phyloP scores from a whole-genome alignment of 1,284 basidiomycete species.

The Exsudoporus floridanus region DNA sequence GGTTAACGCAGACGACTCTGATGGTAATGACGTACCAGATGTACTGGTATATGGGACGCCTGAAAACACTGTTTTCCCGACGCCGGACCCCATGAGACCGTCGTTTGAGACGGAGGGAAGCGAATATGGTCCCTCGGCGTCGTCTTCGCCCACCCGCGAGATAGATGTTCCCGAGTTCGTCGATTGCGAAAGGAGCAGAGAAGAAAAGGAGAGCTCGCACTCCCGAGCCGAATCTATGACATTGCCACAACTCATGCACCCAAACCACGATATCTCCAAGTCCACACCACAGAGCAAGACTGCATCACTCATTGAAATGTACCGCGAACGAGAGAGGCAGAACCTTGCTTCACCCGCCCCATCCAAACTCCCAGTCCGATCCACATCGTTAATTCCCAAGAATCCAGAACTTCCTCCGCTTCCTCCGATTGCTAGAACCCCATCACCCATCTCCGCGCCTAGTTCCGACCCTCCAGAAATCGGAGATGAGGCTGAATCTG shows the following conservation, averaged over 20 bases:
- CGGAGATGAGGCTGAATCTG: conserved; percentile 18
- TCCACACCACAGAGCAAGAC: conserved; percentile 53
- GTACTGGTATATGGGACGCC: conserved; percentile 33
- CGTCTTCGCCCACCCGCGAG: conserved; percentile 30
- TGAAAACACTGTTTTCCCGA: conserved; percentile 19
- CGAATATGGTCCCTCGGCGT: conserved; percentile 34
- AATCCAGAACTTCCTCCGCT: conserved; percentile 2
- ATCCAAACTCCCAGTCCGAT: conserved; percentile 39
- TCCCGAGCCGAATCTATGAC: conserved; percentile 33
- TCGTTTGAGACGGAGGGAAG: conserved; percentile 36
- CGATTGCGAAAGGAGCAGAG: conserved; percentile 38
- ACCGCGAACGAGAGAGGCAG: conserved; percentile 65
- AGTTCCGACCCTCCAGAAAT: conserved; percentile 20
- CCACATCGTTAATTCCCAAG: conserved; percentile 19
- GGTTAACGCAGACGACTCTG: conserved; percentile 34
- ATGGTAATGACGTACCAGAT: conserved; percentile 37
- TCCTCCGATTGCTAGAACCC: not conserved
- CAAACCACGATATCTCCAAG: conserved; percentile 27
- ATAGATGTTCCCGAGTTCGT: conserved; percentile 35
- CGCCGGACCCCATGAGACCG: conserved; percentile 30
- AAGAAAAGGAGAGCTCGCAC: conserved; percentile 33
- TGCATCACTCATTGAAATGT: conserved; percentile 77
- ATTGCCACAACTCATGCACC: conserved; percentile 24
- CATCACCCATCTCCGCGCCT: conserved; percentile 20
- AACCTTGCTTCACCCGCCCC: conserved; percentile 21